Percentiles rank a stretch among this genome's conserved stretches.
phyloP scores from a whole-genome alignment of 495 filamentous ascomycete species.

The Pseudevernia furfuracea region DNA sequence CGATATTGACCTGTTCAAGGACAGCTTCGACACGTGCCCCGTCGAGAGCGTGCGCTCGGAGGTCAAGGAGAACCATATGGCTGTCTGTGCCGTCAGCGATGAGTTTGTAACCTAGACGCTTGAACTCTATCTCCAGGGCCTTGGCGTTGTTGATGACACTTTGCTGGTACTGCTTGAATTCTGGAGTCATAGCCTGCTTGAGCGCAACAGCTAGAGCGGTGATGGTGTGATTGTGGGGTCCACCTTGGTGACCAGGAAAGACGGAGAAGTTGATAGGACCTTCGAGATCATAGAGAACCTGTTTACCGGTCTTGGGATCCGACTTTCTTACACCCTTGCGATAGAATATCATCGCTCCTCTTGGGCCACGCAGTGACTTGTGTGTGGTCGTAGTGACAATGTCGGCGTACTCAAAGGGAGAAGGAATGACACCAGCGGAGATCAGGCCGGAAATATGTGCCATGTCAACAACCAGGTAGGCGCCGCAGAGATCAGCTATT shows the following conservation, averaged over 20 bases:
- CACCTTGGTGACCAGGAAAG: slow-evolving; percentile 98
- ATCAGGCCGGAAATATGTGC: slow-evolving; percentile 97
- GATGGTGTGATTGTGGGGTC: slow-evolving; percentile 99
- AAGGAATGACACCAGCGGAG: slow-evolving; percentile 86
- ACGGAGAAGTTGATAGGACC: slow-evolving; percentile 97
- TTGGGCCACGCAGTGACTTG: slow-evolving; percentile 97
- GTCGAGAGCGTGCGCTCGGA: slow-evolving; percentile 71
- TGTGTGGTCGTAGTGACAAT: slow-evolving; percentile 99
- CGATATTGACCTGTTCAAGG: slow-evolving; percentile 95
- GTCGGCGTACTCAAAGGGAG: slow-evolving; percentile 88
- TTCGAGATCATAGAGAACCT: slow-evolving; percentile 89
- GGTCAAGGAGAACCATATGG: slow-evolving; percentile 95
- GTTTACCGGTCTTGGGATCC: slow-evolving; percentile 84
- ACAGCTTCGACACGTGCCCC: slow-evolving; percentile 95
- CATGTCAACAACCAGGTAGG: slow-evolving; percentile 96
- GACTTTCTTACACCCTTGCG: slow-evolving; percentile 86
- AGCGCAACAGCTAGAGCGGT: slow-evolving; percentile 94
- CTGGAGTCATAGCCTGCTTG: slow-evolving; percentile 85
- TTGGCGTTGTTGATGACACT: slow-evolving; percentile 91
- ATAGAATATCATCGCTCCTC: slow-evolving; percentile 99
- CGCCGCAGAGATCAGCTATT: slow-evolving; percentile 88
- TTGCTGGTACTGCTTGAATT: slow-evolving; percentile 95
- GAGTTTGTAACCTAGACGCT: slow-evolving; percentile 77
- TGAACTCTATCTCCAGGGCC: slow-evolving; percentile 74
- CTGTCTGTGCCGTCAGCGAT: slow-evolving; percentile 96